phyloP scores from a whole-genome alignment of 148 eudicot genomes.

The Beta vulgaris region DNA sequence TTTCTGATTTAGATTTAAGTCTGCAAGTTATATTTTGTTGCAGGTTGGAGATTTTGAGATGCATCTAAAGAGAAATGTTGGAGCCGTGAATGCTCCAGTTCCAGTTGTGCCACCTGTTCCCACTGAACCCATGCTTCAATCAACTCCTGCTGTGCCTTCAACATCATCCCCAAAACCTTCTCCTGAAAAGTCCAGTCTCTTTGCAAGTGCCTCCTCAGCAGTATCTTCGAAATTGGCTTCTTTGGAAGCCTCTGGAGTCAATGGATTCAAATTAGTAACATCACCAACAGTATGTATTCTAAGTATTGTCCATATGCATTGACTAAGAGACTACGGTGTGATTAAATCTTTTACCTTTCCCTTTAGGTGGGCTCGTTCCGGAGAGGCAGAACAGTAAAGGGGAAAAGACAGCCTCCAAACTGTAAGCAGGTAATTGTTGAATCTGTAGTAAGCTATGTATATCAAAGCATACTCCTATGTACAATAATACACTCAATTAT shows the following conservation, averaged over 20 bases:
- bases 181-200: conserved; percentile 59
- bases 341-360: background rate
- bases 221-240: conserved; percentile 64
- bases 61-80: conserved; percentile 81
- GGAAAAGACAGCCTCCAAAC: conserved; percentile 68
- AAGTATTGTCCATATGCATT: conserved; percentile 8
- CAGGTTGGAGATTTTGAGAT: conserved; percentile 89
- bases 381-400: conserved; percentile 67
- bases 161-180: conserved; percentile 46
- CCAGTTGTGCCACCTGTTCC: conserved; percentile 55
- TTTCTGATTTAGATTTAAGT: background rate
- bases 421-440: conserved; percentile 63
- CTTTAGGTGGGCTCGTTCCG: conserved; percentile 79
- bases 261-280: conserved; percentile 67
- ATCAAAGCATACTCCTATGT: too few relatives aligned
- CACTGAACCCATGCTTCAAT: conserved; percentile 48
- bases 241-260: conserved; percentile 78
- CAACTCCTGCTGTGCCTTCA: conserved; percentile 42
- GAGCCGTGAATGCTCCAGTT: conserved; percentile 40
- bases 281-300: conserved; percentile 69
- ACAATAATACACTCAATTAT: background rate
- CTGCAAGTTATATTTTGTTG: conserved; percentile 11
- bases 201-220: conserved; percentile 44
- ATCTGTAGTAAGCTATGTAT: background rate
- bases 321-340: conserved; percentile 13